phyloP scores from a whole-genome alignment of 2,329 filamentous ascomycete genomes.

The Plenodomus tracheiphilus region DNA sequence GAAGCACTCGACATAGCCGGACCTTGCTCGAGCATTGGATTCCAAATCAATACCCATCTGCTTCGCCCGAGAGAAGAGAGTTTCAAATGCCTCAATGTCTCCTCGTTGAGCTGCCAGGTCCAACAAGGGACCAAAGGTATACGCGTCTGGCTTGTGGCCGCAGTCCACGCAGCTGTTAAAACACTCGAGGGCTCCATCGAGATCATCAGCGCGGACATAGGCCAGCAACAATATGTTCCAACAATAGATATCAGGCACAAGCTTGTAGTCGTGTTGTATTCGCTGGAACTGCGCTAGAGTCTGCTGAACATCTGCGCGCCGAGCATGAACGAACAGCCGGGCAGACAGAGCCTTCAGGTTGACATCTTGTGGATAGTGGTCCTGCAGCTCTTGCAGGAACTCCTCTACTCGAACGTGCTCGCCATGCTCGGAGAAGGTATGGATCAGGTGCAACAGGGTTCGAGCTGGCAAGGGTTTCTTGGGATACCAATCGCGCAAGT shows the following conservation, averaged over 20 bases:
- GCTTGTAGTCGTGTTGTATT: slow-evolving; percentile 59
- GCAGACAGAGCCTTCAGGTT: slow-evolving; percentile 20
- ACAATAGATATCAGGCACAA: slow-evolving; percentile 61
- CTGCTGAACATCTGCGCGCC: slow-evolving; percentile 64
- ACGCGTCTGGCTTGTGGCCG: slow-evolving; percentile 58
- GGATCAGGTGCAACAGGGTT: slow-evolving; percentile 26
- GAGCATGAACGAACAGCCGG: slow-evolving; percentile 72
- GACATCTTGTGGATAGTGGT: slow-evolving; percentile 8
- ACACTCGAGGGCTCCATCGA: slow-evolving; percentile 64
- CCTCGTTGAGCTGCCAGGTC: slow-evolving; percentile 70
- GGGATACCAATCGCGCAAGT: slow-evolving; percentile 32
- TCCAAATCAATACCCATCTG: slow-evolving; percentile 37
- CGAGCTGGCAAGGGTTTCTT: slow-evolving; percentile 17
- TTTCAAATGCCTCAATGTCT: slow-evolving; percentile 70
- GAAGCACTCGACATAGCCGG: slow-evolving; percentile 64
- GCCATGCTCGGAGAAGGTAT: slow-evolving; percentile 41
- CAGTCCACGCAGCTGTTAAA: slow-evolving; percentile 64
- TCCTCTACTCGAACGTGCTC: slow-evolving; percentile 35
- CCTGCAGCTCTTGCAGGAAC: slow-evolving; percentile 35
- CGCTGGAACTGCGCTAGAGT: slow-evolving; percentile 65
- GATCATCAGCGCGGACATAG: slow-evolving; percentile 67
- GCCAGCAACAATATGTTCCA: slow-evolving; percentile 82
- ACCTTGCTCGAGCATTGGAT: slow-evolving; percentile 25
- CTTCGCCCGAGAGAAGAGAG: slow-evolving; percentile 67
- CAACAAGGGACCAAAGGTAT: slow-evolving; percentile 75